Percentiles rank a stretch among this genome's conserved stretches.
Evolutionary conservation across 352 stramenopile genomes (phyloP).

Genomic region (Stramenopiles sp.): DNA sequence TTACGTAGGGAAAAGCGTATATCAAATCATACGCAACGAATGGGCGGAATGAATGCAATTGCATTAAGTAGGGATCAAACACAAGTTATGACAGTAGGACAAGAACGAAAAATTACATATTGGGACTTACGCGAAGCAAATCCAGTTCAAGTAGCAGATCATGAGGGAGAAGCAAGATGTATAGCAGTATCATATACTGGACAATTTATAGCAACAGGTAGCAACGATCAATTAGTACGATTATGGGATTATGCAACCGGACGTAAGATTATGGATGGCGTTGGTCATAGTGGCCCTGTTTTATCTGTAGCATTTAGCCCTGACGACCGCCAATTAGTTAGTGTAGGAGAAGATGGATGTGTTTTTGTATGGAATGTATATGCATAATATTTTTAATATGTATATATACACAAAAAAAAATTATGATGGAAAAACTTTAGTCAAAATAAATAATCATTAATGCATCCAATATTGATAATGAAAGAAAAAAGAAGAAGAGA

Average conservation of each 20-base stretch:
- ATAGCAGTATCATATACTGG: constrained; percentile 57
- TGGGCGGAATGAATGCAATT: constrained; percentile 73
- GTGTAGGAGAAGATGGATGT: constrained; percentile 61
- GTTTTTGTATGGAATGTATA: constrained; percentile 79
- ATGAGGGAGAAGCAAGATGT: constrained; percentile 58
- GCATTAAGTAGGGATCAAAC: constrained; percentile 56
- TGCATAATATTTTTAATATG: constrained; percentile 21
- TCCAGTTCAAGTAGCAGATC: constrained; percentile 36
- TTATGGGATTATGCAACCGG: constrained; percentile 47
- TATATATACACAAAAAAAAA: no score
- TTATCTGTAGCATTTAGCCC: constrained; percentile 51
- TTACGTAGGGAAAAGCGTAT: constrained; percentile 53
- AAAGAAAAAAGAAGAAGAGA: no score
- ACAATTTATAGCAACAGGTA: constrained; percentile 56
- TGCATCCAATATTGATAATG: no score
- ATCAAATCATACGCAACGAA: constrained; percentile 64
- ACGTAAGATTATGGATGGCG: constrained; percentile 39
- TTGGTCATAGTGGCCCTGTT: constrained; percentile 50
- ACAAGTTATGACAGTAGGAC: constrained; percentile 57
- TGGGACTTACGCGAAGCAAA: constrained; percentile 66
- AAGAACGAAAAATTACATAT: constrained; percentile 71
- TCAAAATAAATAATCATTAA: no score
- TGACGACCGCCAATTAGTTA: constrained; percentile 68
- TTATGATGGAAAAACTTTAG: no score
- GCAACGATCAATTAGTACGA: constrained; percentile 56